phyloP scores from a whole-genome alignment of 345 rosid genomes.

The Cardamine resedifolia region DNA sequence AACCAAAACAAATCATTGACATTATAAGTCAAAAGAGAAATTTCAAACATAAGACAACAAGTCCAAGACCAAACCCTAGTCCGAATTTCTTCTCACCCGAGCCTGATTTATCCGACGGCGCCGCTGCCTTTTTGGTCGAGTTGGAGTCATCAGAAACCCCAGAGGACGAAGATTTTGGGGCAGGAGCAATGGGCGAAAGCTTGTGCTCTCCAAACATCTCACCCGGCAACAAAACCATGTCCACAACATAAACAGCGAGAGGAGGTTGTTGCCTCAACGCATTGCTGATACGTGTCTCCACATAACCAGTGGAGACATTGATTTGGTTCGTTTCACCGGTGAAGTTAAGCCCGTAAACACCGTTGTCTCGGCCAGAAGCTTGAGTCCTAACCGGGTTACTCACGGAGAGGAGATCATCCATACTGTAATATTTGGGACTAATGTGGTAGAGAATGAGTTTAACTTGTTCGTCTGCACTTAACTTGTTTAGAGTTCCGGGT shows the following conservation, averaged over 20 bases:
- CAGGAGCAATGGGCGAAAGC: slow-evolving; percentile 47
- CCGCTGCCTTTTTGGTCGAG: slow-evolving; percentile 40
- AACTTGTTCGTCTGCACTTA: slow-evolving; percentile 51
- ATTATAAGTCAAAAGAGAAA: slow-evolving; percentile 39
- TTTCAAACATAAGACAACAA: slow-evolving; percentile 54
- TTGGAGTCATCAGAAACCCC: slow-evolving; percentile 3
- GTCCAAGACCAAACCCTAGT: slow-evolving; percentile 51
- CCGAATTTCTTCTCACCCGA: slow-evolving; percentile 41
- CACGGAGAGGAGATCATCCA: slow-evolving; percentile 51
- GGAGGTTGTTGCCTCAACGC: slow-evolving; percentile 51
- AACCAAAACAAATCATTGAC: neutral
- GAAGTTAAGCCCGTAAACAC: slow-evolving; percentile 59
- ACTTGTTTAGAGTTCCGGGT: slow-evolving; percentile 52
- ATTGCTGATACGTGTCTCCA: slow-evolving; percentile 64
- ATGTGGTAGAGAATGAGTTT: slow-evolving; percentile 65
- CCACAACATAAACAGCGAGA: slow-evolving; percentile 74
- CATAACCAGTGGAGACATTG: slow-evolving; percentile 68
- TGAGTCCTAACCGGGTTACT: slow-evolving; percentile 84
- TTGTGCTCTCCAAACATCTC: slow-evolving; percentile 53
- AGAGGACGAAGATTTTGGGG: slow-evolving; percentile 26
- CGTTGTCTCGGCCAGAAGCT: slow-evolving; percentile 55
- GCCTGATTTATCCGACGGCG: slow-evolving; percentile 34
- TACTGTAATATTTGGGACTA: slow-evolving; percentile 54
- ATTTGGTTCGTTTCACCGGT: slow-evolving; percentile 68
- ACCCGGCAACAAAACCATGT: slow-evolving; percentile 72